Conservation (phyloP, 2,329 filamentous ascomycete species). For the Myriosclerotinia scirpicola region DNA sequence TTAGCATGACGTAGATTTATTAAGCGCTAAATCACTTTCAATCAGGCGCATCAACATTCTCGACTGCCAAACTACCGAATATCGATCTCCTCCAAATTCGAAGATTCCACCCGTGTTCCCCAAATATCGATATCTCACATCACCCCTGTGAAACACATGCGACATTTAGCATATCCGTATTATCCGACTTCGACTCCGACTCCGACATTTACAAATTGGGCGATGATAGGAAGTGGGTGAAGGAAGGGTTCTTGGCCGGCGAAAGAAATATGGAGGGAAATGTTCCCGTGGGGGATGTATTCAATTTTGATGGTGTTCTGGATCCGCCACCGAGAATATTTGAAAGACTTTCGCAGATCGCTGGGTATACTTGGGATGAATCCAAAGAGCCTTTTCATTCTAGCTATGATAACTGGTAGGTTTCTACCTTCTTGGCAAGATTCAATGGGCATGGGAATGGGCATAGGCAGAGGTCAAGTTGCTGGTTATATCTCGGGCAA, state of each 20-base stretch:
- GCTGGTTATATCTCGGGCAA: background rate
- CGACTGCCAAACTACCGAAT: background rate
- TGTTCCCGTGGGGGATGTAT: constrained; percentile 32
- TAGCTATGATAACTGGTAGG: constrained; percentile 85
- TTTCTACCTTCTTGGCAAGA: constrained; percentile 20
- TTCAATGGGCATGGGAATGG: background rate
- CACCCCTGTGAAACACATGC: constrained; percentile 3
- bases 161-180: background rate
- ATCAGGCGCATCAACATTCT: constrained; percentile 12
- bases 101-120: background rate
- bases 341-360: constrained; percentile 70
- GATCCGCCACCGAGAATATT: constrained; percentile 68
- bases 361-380: constrained; percentile 77
- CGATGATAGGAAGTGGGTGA: constrained; percentile 12
- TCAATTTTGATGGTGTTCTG: constrained; percentile 48
- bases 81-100: constrained; percentile 12
- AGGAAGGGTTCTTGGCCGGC: background rate
- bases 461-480: background rate
- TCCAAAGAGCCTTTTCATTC: constrained; percentile 57
- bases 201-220: constrained; percentile 25
- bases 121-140: background rate
- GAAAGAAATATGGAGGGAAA: constrained; percentile 34
- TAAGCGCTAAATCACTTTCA: background rate
- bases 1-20: constrained; percentile 4
- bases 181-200: background rate